A percentile compares a stretch with the other conserved stretches of the same genome.
These are phyloP conservation scores for Pilatotrama ljubarskyi DNA, from an alignment of 768 basidiomycete genomes.

Conservation along the genomic window DNA sequence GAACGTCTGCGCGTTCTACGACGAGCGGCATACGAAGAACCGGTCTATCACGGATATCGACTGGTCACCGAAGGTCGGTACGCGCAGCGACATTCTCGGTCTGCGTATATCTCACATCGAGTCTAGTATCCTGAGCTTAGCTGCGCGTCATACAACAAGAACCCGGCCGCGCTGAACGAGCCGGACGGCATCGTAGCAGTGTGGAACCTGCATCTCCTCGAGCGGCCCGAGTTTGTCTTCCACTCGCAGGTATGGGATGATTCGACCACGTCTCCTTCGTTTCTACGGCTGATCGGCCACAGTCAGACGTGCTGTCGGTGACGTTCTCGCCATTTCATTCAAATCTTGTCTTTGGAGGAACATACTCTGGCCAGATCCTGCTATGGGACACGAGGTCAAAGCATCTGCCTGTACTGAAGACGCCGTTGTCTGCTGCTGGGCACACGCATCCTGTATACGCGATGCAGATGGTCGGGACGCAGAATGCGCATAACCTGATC, in stretches of 20 bases:
- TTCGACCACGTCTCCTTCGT: background rate
- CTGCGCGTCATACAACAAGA: constrained; percentile 97
- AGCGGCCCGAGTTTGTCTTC: constrained; percentile 96
- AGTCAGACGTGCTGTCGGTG: constrained; percentile 98
- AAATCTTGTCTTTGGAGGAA: constrained; percentile 95
- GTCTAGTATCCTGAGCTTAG: constrained; percentile 90
- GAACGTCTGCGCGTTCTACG: constrained; percentile 90
- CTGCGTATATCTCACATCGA: background rate
- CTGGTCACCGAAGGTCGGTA: constrained; percentile 91
- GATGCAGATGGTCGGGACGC: constrained; percentile 97
- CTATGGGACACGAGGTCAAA: constrained; percentile 98
- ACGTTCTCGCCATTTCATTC: constrained; percentile 98
- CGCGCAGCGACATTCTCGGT: background rate
- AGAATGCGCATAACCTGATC: constrained; percentile 97
- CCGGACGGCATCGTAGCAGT: constrained; percentile 97
- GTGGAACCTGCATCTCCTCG: constrained; percentile 95
- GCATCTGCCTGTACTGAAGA: constrained; percentile 94
- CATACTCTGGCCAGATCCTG: constrained; percentile 98
- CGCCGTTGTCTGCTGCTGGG: constrained; percentile 91
- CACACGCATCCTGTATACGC: constrained; percentile 99
- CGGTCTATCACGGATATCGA: constrained; percentile 95
- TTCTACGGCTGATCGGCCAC: constrained; percentile 14
- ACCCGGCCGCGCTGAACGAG: constrained; percentile 88
- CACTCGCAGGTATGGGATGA: constrained; percentile 82
- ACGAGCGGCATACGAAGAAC: constrained; percentile 89